Base-by-base conservation (phyloP, 495 filamentous ascomycete species). In the Daldinia concentrica region DNA sequence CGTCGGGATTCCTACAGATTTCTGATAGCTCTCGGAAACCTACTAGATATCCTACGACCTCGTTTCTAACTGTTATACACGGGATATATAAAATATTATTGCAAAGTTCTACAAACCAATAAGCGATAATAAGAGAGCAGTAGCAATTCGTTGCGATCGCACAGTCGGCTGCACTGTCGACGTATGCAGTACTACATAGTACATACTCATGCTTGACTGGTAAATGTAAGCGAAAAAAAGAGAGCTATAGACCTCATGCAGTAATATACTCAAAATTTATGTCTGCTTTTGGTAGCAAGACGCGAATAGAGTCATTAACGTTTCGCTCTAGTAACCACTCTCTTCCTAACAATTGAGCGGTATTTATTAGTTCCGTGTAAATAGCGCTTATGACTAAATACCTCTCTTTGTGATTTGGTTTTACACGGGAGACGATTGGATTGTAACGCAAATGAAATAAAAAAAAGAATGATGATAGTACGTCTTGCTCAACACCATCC, bases 131-230 rank as follows among this genome's bases (percentile, higher is more conserved):
- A n/a, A 36, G 43, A 19, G 32, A 36, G n/a, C 43, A 41, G 30
- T 4, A 45, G 39, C 57, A 48, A 27, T 54, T 11, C 29, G 15
- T 19, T 26, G 48, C 14, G 6, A 60, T 73, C 50, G 50, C 29
- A 66, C 66, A 63, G 27, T 62, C 36, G 36, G 39, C 58, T 69
- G 66, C 37, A 54, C 50, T 26, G 37, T 73, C 62, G 70, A 65
- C 70, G 41, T 60, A 68, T 65, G 70, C 29, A 58, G 65, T 62
- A 50, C 61, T 62, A n/a, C n/a, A n/a, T n/a, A n/a, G n/a, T n/a
- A n/a, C n/a, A n/a, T n/a, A 58, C 56, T 54, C 58, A 55, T 19
- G 14, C 55, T 73, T 27, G 36, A 66, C 56, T 58, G 56, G 62
- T 19, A 62, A 34, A 30, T 51, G 58, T 19, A 62, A 54, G 48